phyloP scores from a whole-genome alignment of 768 basidiomycete species.

The Phylloporus arenicola region DNA sequence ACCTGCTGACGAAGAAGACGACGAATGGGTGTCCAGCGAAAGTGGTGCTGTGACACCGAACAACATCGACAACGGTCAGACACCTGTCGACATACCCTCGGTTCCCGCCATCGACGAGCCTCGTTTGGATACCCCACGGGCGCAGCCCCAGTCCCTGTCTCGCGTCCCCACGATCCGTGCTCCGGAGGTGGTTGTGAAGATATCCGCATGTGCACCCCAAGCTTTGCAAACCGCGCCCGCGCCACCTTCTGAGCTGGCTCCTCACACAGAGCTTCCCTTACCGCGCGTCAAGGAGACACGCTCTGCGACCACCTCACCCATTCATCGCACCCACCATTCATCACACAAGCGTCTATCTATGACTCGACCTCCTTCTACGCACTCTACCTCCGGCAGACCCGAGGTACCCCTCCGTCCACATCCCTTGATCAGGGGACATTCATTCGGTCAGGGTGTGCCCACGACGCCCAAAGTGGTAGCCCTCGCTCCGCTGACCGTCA shows the following conservation, averaged over 20 bases:
- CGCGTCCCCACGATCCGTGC: slow-evolving; percentile 31
- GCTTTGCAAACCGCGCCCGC: slow-evolving; percentile 8
- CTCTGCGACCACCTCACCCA: slow-evolving; percentile 38
- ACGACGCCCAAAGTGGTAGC: slow-evolving; percentile 40
- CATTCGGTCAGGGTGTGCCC: slow-evolving; percentile 43
- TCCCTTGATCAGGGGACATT: slow-evolving; percentile 72
- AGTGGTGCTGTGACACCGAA: slow-evolving; percentile 69
- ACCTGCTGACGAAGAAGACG: slow-evolving; percentile 52
- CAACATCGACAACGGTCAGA: slow-evolving; percentile 36
- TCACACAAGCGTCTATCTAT: slow-evolving; percentile 37
- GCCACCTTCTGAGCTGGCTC: slow-evolving; percentile 13
- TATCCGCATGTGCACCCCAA: slow-evolving; percentile 16
- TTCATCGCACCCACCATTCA: slow-evolving; percentile 32
- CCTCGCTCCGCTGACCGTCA: slow-evolving; percentile 58
- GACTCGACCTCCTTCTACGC: slow-evolving; percentile 59
- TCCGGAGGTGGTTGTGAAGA: slow-evolving; percentile 20
- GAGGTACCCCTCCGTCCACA: slow-evolving; percentile 54
- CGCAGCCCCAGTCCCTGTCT: slow-evolving; percentile 28
- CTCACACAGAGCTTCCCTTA: slow-evolving; percentile 14
- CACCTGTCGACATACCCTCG: slow-evolving; percentile 25
- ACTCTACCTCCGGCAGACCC: slow-evolving; percentile 43
- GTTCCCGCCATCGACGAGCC: slow-evolving; percentile 15
- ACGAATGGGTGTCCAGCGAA: slow-evolving; percentile 76
- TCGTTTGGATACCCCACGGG: slow-evolving; percentile 29
- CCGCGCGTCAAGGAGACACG: slow-evolving; percentile 26